Conservation (phyloP, 2,329 filamentous ascomycete genomes). For the Penicillium fuscoglaucum region DNA sequence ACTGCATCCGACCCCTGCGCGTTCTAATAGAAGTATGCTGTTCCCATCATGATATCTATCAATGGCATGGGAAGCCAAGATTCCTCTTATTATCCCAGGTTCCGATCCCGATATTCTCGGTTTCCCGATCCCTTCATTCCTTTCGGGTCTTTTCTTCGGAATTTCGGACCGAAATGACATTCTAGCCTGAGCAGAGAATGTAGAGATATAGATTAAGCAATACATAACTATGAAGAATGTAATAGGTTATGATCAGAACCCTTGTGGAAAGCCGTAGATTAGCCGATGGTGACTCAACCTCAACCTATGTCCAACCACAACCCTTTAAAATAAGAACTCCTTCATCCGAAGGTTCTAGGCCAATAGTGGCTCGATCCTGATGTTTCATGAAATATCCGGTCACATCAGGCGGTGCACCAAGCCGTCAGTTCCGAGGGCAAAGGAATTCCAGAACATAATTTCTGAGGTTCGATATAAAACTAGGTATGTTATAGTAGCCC, state of each 20-base stretch:
- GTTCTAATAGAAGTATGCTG: background rate
- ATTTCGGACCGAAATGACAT: background rate
- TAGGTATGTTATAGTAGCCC: background rate
- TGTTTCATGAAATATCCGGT: background rate
- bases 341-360: too few species aligned
- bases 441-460: background rate
- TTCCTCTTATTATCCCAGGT: background rate
- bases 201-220: too few species aligned
- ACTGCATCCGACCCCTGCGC: background rate
- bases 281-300: background rate
- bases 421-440: background rate
- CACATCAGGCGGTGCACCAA: background rate
- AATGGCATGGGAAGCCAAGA: background rate
- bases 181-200: background rate
- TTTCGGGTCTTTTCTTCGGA: background rate
- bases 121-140: constrained; percentile 6
- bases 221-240: background rate
- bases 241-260: too few species aligned
- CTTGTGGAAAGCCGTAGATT: background rate
- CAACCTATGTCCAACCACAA: background rate
- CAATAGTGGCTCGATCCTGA: background rate
- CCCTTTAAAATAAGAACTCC: too few species aligned
- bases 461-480: too few species aligned
- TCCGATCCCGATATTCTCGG: background rate
- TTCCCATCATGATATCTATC: background rate